phyloP scores from a whole-genome alignment of 2,329 filamentous ascomycete genomes.

The Pyricularia sp. region DNA sequence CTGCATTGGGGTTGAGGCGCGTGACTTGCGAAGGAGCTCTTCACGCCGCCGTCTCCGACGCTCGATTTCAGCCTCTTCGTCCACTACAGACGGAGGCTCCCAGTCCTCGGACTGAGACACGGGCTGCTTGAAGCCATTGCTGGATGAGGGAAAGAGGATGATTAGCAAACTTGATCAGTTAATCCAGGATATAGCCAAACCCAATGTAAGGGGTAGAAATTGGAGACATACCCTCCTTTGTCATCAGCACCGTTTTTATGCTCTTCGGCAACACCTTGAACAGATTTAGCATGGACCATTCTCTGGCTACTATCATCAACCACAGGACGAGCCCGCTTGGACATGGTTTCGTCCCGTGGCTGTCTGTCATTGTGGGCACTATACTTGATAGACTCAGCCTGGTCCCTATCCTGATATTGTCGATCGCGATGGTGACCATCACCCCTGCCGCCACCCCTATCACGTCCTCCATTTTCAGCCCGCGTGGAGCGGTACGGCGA shows the following conservation, averaged over 20 bases:
- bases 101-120: conserved; percentile 28
- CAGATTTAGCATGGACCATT: conserved; percentile 60
- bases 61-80: conserved; percentile 78
- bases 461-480: conserved; percentile 27
- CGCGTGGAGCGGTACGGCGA: conserved; percentile 32
- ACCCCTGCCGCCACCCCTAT: conserved; percentile 17
- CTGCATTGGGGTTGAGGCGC: conserved; percentile 62
- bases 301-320: conserved; percentile 47
- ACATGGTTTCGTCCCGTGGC: conserved; percentile 48
- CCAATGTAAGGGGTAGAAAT: neutral
- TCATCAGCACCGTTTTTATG: conserved; percentile 16
- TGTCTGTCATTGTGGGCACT: conserved; percentile 38
- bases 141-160: neutral
- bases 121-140: neutral
- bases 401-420: conserved; percentile 18
- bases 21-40: conserved; percentile 76
- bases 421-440: conserved; percentile 18
- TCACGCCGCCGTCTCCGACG: conserved; percentile 76
- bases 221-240: neutral
- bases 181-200: neutral
- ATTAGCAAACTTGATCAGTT: neutral
- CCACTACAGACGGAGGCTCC: conserved; percentile 51
- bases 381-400: conserved; percentile 27
- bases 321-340: conserved; percentile 49
- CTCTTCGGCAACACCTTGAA: conserved; percentile 47